Evolutionary conservation across 805 yeast genomes (phyloP), one percentile per base, ranked within the genome.

Genomic region (Metschnikowia kofuensis): DNA sequence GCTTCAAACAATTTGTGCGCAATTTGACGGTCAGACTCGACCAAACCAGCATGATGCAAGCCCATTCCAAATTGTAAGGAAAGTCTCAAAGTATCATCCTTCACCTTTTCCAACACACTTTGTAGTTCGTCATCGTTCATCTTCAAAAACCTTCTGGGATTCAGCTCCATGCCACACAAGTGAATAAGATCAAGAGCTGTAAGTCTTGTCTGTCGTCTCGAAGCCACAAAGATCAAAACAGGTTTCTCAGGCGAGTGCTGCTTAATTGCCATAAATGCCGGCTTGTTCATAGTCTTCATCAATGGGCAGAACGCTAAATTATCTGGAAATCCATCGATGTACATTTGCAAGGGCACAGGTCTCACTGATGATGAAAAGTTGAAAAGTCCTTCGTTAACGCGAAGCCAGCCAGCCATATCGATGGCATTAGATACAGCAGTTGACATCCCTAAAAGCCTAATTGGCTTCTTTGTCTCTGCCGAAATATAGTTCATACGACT

Each of bases 201-300:
- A 44, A 87, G 75, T 50, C 95, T 71, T 0, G 95, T 87, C 65
- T 87, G 95, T 50, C 95, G 73, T 61, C 95, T 77, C 2, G 94
- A 86, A 1, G 94, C 89, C 35, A 87, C 95, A 59, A 87, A 87
- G n/a, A 87, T 83, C 56, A 87, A 74, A 10, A 85, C 92, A 0
- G 97, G 96, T 62, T 90, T 84, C 15, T 71, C 72, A 1, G 96
- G 95, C 0, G 96, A 87, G 63, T 91, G 96, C 54, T 88, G 89
- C 61, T 89, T 88, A 54, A 90, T 90, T 0, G 97, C 96, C 85
- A 85, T 80, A 60, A 87, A 90, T 0, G 96, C 92, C 1, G 97
- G 97, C 59, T 78, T 89, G 74, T 84, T 89, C 94, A 81, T 88
- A 21, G 83, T 87, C 71, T 83, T 88, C 96, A 87, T 87, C 60